phyloP scores from a whole-genome alignment of 768 basidiomycete genomes.

The Pisolithus orientalis region DNA sequence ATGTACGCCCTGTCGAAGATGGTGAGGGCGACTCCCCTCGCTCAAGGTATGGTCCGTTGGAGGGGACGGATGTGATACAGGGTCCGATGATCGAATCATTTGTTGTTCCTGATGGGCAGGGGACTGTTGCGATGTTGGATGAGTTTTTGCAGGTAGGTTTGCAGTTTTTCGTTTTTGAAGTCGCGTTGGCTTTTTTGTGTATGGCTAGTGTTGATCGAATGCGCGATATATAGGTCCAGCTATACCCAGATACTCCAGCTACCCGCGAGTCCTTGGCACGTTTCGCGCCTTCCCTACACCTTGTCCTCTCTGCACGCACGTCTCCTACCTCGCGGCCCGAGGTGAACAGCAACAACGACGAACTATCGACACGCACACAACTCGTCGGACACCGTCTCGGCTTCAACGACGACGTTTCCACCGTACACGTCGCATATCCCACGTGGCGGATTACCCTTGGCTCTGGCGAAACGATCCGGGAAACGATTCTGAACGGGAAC shows the following conservation, averaged over 20 bases:
- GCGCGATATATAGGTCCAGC: slow-evolving; percentile 39
- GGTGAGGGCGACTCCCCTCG: not conserved
- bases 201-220: not conserved
- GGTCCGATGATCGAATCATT: slow-evolving; percentile 57
- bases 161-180: not conserved
- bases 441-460: slow-evolving; percentile 63
- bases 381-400: slow-evolving; percentile 54
- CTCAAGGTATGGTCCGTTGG: slow-evolving; percentile 29
- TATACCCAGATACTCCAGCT: slow-evolving; percentile 58
- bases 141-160: slow-evolving; percentile 64
- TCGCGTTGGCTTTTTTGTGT: too few relatives aligned
- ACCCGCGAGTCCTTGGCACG: slow-evolving; percentile 39
- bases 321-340: not conserved
- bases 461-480: slow-evolving; percentile 49
- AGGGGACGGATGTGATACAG: slow-evolving; percentile 56
- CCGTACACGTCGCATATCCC: slow-evolving; percentile 46
- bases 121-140: slow-evolving; percentile 63
- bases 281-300: slow-evolving; percentile 41
- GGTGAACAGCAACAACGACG: slow-evolving; percentile 15
- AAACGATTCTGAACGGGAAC: slow-evolving; percentile 41
- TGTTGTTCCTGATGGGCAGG: slow-evolving; percentile 39
- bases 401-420: slow-evolving; percentile 36
- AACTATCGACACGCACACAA: slow-evolving; percentile 24
- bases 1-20: slow-evolving; percentile 29
- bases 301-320: slow-evolving; percentile 47